A percentile compares a stretch with the other conserved stretches of the same genome.
These are phyloP conservation scores for Lactarius sanguifluus DNA, from an alignment of 768 basidiomycete species.

Conservation along the genomic window DNA sequence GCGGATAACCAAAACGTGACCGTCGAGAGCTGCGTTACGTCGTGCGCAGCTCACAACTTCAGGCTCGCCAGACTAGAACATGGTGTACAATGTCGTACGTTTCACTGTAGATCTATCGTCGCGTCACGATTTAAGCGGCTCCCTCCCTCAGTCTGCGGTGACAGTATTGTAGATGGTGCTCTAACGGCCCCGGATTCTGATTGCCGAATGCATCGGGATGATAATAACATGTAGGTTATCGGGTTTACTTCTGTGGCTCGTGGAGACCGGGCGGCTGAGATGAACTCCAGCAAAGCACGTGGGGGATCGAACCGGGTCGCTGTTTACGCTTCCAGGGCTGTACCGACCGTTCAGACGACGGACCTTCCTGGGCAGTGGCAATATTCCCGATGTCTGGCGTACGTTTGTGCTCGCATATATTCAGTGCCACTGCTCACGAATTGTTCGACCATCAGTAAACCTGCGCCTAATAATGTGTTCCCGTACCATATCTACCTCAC, in stretches of 20 bases:
- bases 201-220: slow-evolving; percentile 75
- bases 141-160: slow-evolving; percentile 60
- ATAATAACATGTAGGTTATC: slow-evolving; percentile 57
- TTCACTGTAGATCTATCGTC: background rate
- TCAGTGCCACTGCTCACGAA: background rate
- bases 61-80: slow-evolving; percentile 73
- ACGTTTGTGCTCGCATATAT: slow-evolving; percentile 28
- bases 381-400: slow-evolving; percentile 70
- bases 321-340: slow-evolving; percentile 59
- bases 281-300: slow-evolving; percentile 54
- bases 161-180: slow-evolving; percentile 62
- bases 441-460: slow-evolving; percentile 45
- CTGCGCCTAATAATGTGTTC: slow-evolving; percentile 47
- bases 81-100: slow-evolving; percentile 49
- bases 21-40: slow-evolving; percentile 58
- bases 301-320: slow-evolving; percentile 73
- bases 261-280: slow-evolving; percentile 1
- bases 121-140: background rate
- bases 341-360: slow-evolving; percentile 56
- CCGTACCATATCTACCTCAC: slow-evolving; percentile 58
- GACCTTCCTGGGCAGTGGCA: slow-evolving; percentile 63
- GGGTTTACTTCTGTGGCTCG: too few species aligned
- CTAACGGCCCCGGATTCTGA: slow-evolving; percentile 45
- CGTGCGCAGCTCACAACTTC: slow-evolving; percentile 56
- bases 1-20: slow-evolving; percentile 47